Evolutionary conservation across 1,284 basidiomycete species (phyloP), one percentile per base, ranked within the genome.

Genomic region (Vanrija pseudolonga): DNA sequence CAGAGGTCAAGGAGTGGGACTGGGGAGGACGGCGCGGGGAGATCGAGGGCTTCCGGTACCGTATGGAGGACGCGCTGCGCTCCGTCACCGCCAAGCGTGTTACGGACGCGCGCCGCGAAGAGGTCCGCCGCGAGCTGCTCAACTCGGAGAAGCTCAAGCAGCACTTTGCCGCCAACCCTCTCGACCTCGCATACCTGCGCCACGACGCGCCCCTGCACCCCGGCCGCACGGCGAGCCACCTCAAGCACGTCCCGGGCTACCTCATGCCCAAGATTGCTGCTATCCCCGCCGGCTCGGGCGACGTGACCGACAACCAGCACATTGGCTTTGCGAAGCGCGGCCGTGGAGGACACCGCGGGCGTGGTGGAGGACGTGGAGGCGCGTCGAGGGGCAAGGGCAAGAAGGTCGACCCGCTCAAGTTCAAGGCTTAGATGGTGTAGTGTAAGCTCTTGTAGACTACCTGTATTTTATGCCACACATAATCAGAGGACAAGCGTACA

Each of bases 101-200:
- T 57, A 84, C 86, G 63, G 96, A 98, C 74, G 96, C 96, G 2
- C 79, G 94, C 60, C 82, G 97, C 49, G 95, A 95, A 75, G 96
- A 98, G 76, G 78, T 98, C 65, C 95, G 96, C 76, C 79, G 85
- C 45, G 96, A 99, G 76, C 87, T 98, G 45, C 73, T 98, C 64
- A 95, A 96, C 71, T 92, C 89, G 46, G 90, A 96, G 65, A 98
- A 95, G 76, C 82, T 98, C 53, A 97, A 98, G 90, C 89, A 93
- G 2, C 95, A 98, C 75, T 98, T 98, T 60, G 94, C 98, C 67
- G 94, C 98, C 67, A 95, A 98, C 69, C 96, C 96, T 0, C 80
- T 90, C 8, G 95, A 98, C 70, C 80, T 98, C 18, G 91, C 92
- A 50, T 98, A 87, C 71, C 80, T 98, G 28, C 85, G 91, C 6